Conservation (phyloP, 108 stramenopile species). For the Thalassiosira profunda region DNA sequence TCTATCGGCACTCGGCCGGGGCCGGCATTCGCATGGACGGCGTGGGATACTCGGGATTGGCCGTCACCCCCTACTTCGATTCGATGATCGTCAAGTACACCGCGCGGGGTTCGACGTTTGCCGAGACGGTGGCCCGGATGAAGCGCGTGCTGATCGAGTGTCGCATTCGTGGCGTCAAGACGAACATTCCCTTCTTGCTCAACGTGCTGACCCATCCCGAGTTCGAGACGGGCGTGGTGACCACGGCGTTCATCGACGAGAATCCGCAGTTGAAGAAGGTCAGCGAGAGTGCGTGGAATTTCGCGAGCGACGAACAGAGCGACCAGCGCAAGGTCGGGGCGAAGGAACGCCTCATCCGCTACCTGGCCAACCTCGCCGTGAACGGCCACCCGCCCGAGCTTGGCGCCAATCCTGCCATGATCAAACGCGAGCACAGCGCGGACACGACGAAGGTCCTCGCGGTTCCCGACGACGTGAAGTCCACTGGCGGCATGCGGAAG, state of each 20-base stretch:
- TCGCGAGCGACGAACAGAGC: conserved; percentile 69
- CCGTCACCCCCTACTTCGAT: conserved; percentile 93
- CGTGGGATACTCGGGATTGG: conserved; percentile 73
- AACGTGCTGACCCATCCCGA: conserved; percentile 90
- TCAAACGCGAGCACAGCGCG: conserved; percentile 27
- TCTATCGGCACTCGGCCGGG: conserved; percentile 89
- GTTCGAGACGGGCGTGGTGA: conserved; percentile 82
- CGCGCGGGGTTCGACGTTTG: conserved; percentile 66
- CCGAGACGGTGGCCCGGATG: conserved; percentile 83
- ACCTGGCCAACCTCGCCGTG: conserved; percentile 89
- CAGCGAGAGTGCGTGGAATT: conserved; percentile 61
- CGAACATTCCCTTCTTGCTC: conserved; percentile 85
- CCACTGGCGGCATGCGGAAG: conserved; percentile 37
- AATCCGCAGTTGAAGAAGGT: conserved; percentile 73
- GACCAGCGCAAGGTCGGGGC: conserved; percentile 64
- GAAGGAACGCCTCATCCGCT: conserved; percentile 74
- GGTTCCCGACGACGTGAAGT: conserved; percentile 14
- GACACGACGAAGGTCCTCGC: conserved; percentile 51
- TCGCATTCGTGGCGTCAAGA: conserved; percentile 93
- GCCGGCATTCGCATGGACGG: conserved; percentile 93
- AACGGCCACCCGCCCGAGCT: conserved; percentile 92
- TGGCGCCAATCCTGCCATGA: conserved; percentile 79
- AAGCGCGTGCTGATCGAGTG: conserved; percentile 89
- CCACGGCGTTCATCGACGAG: conserved; percentile 91
- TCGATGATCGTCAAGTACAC: conserved; percentile 96